Evolutionary conservation across 768 basidiomycete species (phyloP).

Genomic region (Agrocybe chaxingu): DNA sequence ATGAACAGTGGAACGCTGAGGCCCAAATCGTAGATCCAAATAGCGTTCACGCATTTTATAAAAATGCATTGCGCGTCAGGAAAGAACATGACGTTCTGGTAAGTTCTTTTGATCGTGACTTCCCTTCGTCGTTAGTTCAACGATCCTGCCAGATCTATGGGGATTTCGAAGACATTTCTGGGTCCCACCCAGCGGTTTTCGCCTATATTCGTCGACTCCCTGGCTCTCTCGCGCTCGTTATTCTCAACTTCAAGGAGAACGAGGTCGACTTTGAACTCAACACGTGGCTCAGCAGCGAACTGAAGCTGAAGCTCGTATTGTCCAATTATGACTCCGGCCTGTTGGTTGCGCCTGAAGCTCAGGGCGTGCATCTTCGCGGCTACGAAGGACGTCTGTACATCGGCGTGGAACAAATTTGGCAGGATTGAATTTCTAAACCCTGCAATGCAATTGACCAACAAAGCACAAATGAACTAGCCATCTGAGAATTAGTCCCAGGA

Average conservation of each 20-base stretch:
- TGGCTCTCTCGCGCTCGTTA: conserved; percentile 25
- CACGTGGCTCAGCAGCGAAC: conserved; percentile 5
- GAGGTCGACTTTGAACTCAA: conserved; percentile 19
- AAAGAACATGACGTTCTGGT: conserved; percentile 56
- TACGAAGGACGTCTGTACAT: conserved; percentile 33
- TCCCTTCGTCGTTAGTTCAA: background rate
- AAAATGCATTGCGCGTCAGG: conserved; percentile 47
- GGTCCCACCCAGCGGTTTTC: conserved; percentile 47
- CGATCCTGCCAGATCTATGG: conserved; percentile 49
- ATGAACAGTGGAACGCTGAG: conserved; percentile 52
- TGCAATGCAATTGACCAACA: background rate
- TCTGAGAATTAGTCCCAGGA: background rate
- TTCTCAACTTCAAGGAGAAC: conserved; percentile 38
- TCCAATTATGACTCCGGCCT: conserved; percentile 24
- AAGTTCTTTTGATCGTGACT: background rate
- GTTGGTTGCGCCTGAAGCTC: background rate
- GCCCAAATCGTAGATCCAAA: conserved; percentile 41
- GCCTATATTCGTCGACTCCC: conserved; percentile 47
- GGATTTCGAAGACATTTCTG: conserved; percentile 48
- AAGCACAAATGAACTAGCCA: background rate
- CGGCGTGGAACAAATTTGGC: background rate
- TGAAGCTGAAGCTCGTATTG: conserved; percentile 16
- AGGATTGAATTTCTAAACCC: background rate
- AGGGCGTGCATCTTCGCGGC: conserved; percentile 18
- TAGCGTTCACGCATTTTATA: conserved; percentile 66